Evolutionary conservation across 257 asterid genomes (phyloP), one percentile per base, ranked within the genome.

Genomic region (Pogostemon cablin): DNA sequence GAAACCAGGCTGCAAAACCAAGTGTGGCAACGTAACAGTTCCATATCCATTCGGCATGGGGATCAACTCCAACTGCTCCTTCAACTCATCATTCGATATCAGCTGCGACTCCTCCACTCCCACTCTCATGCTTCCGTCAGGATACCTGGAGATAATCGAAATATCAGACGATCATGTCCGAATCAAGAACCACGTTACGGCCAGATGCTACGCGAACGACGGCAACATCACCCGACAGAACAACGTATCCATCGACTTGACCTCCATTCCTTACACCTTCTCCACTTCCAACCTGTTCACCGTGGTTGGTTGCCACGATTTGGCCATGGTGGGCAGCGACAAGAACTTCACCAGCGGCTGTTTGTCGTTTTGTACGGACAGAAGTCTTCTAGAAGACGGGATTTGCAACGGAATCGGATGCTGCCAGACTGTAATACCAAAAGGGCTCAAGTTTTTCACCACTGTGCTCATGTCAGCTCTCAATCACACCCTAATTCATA

Each of bases 271-370:
- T 0, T 65, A 47, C 71, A 61, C 43, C 72, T 73, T 67, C 38
- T 72, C 82, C 4, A 59, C 62, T 7, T 7, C 67, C 8, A 78
- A 78, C 56, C 48, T 7, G 69, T 69, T 77, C 72, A 83, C 77
- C 0, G 65, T 75, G 11, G 15, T 86, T 3, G 91, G 95, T 0
- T 87, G 95, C 47, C 85, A 82, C 9, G 88, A 87, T 2, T 20
- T 20, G 25, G 2, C 25, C 63, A 2, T 67, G 73, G 0, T 0
- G 77, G 15, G 71, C 37, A 2, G n/a, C 25, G 59, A 25, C 4
- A 68, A 70, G 1, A 61, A 78, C 66, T 20, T 20, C 25, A 20
- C 25, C 25, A 20, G 25, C 25, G 25, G 25, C 1, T 84, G 90
- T 15, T 3, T 67, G 0, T 67, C 88, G 1, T 0, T 74, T 0